These are phyloP conservation scores for Trypanosoma scelopori DNA, from an alignment of 208 protist genomes.

Conservation along the genomic window DNA sequence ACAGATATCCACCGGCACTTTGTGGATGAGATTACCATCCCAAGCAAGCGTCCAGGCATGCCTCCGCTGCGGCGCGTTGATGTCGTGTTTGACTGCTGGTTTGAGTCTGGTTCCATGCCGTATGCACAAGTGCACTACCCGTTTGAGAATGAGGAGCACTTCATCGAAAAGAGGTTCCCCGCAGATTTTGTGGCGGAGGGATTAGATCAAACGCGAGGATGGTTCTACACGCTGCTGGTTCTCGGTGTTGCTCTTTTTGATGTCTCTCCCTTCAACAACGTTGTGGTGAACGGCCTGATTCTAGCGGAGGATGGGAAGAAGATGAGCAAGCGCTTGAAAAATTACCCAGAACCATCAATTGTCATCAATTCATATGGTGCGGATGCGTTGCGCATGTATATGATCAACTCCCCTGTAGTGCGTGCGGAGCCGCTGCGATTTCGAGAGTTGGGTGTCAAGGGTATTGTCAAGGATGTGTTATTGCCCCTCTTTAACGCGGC, in stretches of 20 bases:
- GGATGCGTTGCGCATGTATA: slow-evolving; percentile 98
- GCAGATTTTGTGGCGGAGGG: slow-evolving; percentile 99
- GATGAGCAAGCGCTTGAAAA: slow-evolving; percentile 99
- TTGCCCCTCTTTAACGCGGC: slow-evolving; percentile 98
- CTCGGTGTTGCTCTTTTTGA: slow-evolving; percentile 98
- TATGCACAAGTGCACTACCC: slow-evolving; percentile 99
- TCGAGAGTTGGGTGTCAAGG: slow-evolving; percentile 92
- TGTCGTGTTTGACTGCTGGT: slow-evolving; percentile 99
- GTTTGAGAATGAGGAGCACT: slow-evolving; percentile 98
- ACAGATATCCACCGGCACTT: slow-evolving; percentile 97
- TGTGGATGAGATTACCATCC: slow-evolving; percentile 99
- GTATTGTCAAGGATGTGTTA: slow-evolving; percentile 98
- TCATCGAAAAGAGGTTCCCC: slow-evolving; percentile 92
- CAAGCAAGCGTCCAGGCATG: slow-evolving; percentile 90
- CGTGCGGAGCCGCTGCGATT: slow-evolving; percentile 97
- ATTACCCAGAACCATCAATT: slow-evolving; percentile 98
- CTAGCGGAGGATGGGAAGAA: slow-evolving; percentile 99
- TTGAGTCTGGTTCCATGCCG: slow-evolving; percentile 99
- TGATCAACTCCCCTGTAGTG: slow-evolving; percentile 99
- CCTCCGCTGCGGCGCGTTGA: slow-evolving; percentile 88
- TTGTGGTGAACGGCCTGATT: slow-evolving; percentile 99
- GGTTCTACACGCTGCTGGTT: slow-evolving; percentile 99
- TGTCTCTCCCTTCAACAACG: slow-evolving; percentile 98
- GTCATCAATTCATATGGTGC: slow-evolving; percentile 97
- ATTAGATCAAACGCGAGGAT: slow-evolving; percentile 98